Evolutionary conservation across 371 early-diverging fungal genomes (phyloP).

Genomic region (Syncephalastrum sp.): DNA sequence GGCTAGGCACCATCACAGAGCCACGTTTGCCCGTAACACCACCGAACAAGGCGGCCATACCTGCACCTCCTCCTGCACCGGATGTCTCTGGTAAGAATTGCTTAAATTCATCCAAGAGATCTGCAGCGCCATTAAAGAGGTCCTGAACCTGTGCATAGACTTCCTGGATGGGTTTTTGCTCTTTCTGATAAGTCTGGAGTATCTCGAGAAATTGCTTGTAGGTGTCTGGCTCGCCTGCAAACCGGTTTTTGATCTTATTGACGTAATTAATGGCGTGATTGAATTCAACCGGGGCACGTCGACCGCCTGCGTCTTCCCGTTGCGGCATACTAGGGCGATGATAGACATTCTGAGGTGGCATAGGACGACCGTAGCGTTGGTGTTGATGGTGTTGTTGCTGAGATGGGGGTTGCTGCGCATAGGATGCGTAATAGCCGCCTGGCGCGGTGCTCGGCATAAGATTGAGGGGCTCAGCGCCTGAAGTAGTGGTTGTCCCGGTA

Average conservation of each 20-base stretch:
- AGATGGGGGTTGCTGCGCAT: constrained; percentile 16
- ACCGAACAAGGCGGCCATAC: constrained; percentile 16
- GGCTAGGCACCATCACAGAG: constrained; percentile 11
- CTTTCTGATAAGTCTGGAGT: constrained; percentile 89
- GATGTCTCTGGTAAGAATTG: constrained; percentile 83
- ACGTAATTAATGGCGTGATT: constrained; percentile 97
- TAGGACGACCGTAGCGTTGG: constrained; percentile 3
- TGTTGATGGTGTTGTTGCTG: constrained; percentile 12
- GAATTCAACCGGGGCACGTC: constrained; percentile 80
- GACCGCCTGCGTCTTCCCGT: constrained; percentile 20
- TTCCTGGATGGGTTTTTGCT: constrained; percentile 86
- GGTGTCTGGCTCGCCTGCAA: constrained; percentile 80
- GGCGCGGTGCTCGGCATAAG: constrained; percentile 10
- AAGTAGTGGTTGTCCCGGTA: constrained; percentile 66
- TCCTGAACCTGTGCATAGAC: constrained; percentile 82
- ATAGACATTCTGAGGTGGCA: constrained; percentile 9
- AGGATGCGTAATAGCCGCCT: constrained; percentile 6
- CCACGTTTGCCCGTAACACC: constrained; percentile 13
- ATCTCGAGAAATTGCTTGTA: constrained; percentile 94
- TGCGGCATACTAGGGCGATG: constrained; percentile 18
- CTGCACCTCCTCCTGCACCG: constrained; percentile 13
- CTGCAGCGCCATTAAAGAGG: constrained; percentile 77
- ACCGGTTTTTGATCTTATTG: constrained; percentile 96
- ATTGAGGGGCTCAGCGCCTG: constrained; percentile 42
- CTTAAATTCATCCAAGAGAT: constrained; percentile 92